Percentiles rank a stretch among this genome's conserved stretches.
Evolutionary conservation across 495 filamentous ascomycete genomes (phyloP).

Genomic region (Penicillium atrosanguineum): DNA sequence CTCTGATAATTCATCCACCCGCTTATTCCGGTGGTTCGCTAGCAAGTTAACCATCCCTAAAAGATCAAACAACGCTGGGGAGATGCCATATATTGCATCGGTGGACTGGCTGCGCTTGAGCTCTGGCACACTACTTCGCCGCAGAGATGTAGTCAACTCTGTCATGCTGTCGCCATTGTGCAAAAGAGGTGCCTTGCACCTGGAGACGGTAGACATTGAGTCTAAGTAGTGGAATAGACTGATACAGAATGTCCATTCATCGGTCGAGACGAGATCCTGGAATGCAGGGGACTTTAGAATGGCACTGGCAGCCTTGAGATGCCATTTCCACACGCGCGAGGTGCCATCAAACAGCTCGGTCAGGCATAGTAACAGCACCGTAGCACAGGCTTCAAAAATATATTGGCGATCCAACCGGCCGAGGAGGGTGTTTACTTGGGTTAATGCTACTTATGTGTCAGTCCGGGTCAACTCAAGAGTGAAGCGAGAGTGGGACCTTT

Average conservation of each 20-base stretch:
- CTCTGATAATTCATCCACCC: constrained; percentile 29
- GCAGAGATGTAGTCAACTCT: constrained; percentile 15
- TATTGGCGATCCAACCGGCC: constrained; percentile 13
- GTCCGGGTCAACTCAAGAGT: no score
- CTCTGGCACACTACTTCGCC: constrained; percentile 10
- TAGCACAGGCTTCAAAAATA: constrained; percentile 25
- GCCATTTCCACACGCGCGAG: constrained; percentile 31
- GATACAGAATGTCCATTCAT: constrained; percentile 25
- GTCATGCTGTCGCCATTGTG: constrained; percentile 15
- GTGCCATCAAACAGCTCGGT: constrained; percentile 28
- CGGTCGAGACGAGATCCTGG: constrained; percentile 10
- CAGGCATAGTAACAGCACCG: constrained; percentile 25
- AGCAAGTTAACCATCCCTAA: constrained; percentile 30
- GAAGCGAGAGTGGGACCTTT: constrained; percentile 9
- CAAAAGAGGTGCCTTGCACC: constrained; percentile 28
- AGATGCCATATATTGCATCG: constrained; percentile 23
- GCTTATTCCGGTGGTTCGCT: constrained; percentile 26
- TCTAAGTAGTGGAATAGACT: constrained; percentile 31
- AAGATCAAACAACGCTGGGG: constrained; percentile 22
- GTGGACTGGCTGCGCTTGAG: constrained; percentile 8
- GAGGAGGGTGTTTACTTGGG: constrained; percentile 21
- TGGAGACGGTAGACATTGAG: constrained; percentile 32
- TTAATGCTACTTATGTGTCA: constrained; percentile 11
- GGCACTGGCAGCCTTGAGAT: constrained; percentile 28
- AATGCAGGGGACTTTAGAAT: constrained; percentile 24